These are phyloP conservation scores for Citrus medica DNA, from an alignment of 345 rosid genomes.

Conservation along the genomic window DNA sequence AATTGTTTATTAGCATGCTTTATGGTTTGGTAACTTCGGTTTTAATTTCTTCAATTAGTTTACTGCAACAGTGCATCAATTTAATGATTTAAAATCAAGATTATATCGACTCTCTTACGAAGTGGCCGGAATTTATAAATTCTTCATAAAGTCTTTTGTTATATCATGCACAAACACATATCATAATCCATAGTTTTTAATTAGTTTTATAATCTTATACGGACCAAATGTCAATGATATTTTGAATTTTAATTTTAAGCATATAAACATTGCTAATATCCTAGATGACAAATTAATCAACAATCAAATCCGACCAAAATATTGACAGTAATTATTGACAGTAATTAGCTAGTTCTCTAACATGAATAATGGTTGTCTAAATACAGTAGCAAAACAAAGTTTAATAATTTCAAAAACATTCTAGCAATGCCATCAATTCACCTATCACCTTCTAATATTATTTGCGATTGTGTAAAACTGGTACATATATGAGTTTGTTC, in stretches of 20 bases:
- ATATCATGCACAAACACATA: background rate
- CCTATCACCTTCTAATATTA: background rate
- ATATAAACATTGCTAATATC: too few relatives aligned
- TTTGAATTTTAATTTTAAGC: too few relatives aligned
- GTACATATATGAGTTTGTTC: too few relatives aligned
- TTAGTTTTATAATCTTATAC: background rate
- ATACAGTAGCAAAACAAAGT: background rate
- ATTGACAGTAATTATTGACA: too few relatives aligned
- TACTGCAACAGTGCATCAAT: background rate
- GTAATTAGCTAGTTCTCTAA: background rate
- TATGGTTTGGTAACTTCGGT: background rate
- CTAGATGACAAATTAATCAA: too few relatives aligned
- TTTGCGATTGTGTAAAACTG: too few relatives aligned
- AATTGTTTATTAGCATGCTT: background rate
- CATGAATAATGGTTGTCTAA: background rate
- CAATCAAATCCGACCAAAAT: too few relatives aligned
- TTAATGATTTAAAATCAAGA: background rate
- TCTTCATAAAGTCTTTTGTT: background rate
- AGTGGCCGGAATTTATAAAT: constrained; percentile 6
- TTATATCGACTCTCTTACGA: background rate
- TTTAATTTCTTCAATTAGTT: background rate
- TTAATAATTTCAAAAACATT: background rate
- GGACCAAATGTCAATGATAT: too few relatives aligned
- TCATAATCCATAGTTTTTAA: background rate
- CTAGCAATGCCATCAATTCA: background rate